phyloP scores from a whole-genome alignment of 1,284 basidiomycete genomes.

The Sporisorium graminicola region DNA sequence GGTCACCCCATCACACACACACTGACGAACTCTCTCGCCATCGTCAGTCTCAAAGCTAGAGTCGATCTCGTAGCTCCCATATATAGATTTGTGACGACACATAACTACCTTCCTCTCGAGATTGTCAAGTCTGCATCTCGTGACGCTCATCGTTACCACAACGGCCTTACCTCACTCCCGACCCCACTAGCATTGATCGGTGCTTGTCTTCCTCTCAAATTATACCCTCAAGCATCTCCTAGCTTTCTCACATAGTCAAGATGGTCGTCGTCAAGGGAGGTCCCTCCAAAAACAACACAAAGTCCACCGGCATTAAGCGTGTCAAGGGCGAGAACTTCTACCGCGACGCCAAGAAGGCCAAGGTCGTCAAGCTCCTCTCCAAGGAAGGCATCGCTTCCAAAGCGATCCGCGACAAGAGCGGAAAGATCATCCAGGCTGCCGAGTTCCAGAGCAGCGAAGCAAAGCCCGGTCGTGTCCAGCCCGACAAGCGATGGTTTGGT shows the following conservation, averaged over 20 bases:
- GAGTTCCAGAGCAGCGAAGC: constrained; percentile 68
- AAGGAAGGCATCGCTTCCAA: constrained; percentile 65
- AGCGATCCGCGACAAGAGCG: constrained; percentile 65
- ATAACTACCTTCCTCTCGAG: neutral
- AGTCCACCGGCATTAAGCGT: constrained; percentile 57
- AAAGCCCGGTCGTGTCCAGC: constrained; percentile 68
- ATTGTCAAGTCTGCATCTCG: neutral
- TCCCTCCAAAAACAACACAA: constrained; percentile 51
- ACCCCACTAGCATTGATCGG: constrained; percentile 9
- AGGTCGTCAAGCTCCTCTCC: constrained; percentile 67
- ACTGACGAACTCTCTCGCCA: neutral
- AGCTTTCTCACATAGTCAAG: constrained; percentile 8
- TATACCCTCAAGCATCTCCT: constrained; percentile 29
- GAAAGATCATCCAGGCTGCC: constrained; percentile 65
- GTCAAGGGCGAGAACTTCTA: constrained; percentile 69
- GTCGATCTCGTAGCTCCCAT: neutral
- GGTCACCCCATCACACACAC: constrained; percentile 25
- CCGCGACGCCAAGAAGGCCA: constrained; percentile 68
- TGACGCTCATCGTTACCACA: neutral
- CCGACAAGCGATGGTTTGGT: constrained; percentile 71
- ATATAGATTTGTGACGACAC: constrained; percentile 1
- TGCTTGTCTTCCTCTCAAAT: neutral
- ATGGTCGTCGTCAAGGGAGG: constrained; percentile 61
- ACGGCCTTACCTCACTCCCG: neutral
- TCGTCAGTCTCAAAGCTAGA: neutral